Conservation (phyloP, 1,284 basidiomycete genomes). For the Cutaneotrichosporon cavernicola region DNA sequence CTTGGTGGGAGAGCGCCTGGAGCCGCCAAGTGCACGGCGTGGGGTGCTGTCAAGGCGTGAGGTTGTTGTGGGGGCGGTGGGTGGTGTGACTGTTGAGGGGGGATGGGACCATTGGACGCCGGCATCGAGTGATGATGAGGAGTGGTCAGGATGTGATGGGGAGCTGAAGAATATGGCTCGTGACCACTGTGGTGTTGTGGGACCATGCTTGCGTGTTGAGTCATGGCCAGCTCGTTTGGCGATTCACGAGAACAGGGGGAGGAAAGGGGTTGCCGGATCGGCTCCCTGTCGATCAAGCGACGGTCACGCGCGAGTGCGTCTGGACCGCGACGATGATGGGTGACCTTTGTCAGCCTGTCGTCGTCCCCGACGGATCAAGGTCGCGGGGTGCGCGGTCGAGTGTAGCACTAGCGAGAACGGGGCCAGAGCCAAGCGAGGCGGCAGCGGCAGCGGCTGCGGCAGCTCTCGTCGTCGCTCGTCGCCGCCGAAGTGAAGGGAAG, state of each 20-base stretch:
- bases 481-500: neutral
- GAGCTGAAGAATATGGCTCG: constrained; percentile 7
- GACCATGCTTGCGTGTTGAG: neutral
- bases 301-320: neutral
- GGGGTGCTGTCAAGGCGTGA: neutral
- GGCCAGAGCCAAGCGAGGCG: neutral
- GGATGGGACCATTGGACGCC: neutral
- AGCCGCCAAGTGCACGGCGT: neutral
- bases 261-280: neutral
- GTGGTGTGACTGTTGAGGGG: neutral
- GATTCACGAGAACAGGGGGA: neutral
- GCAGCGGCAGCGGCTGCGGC: constrained; percentile 6
- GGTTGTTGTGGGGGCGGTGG: neutral
- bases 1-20: neutral
- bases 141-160: neutral
- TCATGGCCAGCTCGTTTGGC: neutral
- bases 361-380: neutral
- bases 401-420: neutral
- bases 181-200: constrained; percentile 4
- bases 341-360: neutral
- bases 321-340: neutral
- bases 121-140: neutral
- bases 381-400: neutral
- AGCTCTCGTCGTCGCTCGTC: constrained; percentile 6
- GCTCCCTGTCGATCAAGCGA: neutral